Conservation (phyloP, 2,329 filamentous ascomycete genomes). For the Thelonectria rubi region DNA sequence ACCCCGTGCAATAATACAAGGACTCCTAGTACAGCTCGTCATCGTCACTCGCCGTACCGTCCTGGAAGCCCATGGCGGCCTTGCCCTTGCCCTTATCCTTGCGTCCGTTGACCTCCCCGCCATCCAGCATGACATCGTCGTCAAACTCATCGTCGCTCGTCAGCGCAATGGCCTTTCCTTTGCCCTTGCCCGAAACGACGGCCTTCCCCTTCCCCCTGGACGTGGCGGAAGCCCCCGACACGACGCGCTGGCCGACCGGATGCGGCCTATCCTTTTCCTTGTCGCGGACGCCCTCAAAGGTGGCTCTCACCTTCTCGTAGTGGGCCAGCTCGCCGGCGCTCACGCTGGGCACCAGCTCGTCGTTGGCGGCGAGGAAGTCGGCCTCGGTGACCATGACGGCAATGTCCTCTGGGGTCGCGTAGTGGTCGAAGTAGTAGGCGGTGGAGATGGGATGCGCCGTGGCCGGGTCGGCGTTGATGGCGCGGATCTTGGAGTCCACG, state of each 20-base stretch:
- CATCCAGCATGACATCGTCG: slow-evolving; percentile 45
- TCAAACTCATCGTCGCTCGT: slow-evolving; percentile 47
- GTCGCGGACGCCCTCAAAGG: slow-evolving; percentile 74
- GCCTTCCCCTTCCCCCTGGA: slow-evolving; percentile 48
- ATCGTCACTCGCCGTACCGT: slow-evolving; percentile 65
- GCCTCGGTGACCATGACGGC: slow-evolving; percentile 88
- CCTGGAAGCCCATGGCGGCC: slow-evolving; percentile 60
- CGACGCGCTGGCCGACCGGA: slow-evolving; percentile 32
- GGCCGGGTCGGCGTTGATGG: slow-evolving; percentile 65
- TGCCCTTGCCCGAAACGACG: slow-evolving; percentile 44
- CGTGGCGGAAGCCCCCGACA: slow-evolving; percentile 42
- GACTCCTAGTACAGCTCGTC: slow-evolving; percentile 62
- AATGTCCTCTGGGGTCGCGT: slow-evolving; percentile 82
- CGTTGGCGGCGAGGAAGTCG: slow-evolving; percentile 84
- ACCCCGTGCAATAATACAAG: neutral
- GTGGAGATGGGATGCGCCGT: slow-evolving; percentile 70
- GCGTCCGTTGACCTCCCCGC: slow-evolving; percentile 45
- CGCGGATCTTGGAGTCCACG: slow-evolving; percentile 84
- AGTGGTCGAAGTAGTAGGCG: slow-evolving; percentile 95
- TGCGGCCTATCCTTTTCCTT: slow-evolving; percentile 49
- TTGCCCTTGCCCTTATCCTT: slow-evolving; percentile 65
- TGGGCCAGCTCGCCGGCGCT: slow-evolving; percentile 91
- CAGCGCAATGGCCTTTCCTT: slow-evolving; percentile 46
- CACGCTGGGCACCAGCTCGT: slow-evolving; percentile 91
- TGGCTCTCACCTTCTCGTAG: slow-evolving; percentile 83